Percentiles rank a stretch among this genome's conserved stretches.
Conservation (phyloP, 805 yeast genomes). For the Lipomyces yamadae region DNA sequence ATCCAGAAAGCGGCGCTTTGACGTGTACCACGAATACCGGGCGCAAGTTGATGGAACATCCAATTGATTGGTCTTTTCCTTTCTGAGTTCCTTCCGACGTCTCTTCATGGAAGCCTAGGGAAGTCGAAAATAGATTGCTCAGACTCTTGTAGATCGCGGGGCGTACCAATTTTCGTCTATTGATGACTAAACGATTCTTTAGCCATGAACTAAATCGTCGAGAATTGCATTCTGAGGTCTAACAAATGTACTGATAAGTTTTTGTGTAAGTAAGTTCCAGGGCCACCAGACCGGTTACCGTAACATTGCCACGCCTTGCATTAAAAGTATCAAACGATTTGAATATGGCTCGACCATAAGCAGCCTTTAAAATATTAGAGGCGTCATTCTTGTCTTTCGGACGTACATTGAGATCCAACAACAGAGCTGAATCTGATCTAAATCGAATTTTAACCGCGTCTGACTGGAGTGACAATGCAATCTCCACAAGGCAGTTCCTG, state of each 20-base stretch:
- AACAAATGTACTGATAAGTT: slow-evolving; percentile 32
- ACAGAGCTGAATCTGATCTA: slow-evolving; percentile 1
- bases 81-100: not conserved
- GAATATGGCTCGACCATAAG: slow-evolving; percentile 14
- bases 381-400: not conserved
- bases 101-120: not conserved
- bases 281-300: slow-evolving; percentile 15
- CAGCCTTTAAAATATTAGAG: slow-evolving; percentile 3
- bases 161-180: slow-evolving; percentile 15
- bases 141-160: slow-evolving; percentile 15
- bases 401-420: not conserved
- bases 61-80: not conserved
- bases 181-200: slow-evolving; percentile 11
- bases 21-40: slow-evolving; percentile 28
- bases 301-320: not conserved
- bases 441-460: slow-evolving; percentile 6
- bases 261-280: slow-evolving; percentile 7
- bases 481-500: slow-evolving; percentile 13
- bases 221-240: not conserved
- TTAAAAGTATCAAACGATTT: not conserved
- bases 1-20: slow-evolving; percentile 18
- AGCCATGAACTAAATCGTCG: not conserved
- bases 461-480: slow-evolving; percentile 12
- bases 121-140: slow-evolving; percentile 1
- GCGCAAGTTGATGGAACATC: not conserved